phyloP scores from a whole-genome alignment of 1,284 basidiomycete species.

The Crucibulum parvulum region DNA sequence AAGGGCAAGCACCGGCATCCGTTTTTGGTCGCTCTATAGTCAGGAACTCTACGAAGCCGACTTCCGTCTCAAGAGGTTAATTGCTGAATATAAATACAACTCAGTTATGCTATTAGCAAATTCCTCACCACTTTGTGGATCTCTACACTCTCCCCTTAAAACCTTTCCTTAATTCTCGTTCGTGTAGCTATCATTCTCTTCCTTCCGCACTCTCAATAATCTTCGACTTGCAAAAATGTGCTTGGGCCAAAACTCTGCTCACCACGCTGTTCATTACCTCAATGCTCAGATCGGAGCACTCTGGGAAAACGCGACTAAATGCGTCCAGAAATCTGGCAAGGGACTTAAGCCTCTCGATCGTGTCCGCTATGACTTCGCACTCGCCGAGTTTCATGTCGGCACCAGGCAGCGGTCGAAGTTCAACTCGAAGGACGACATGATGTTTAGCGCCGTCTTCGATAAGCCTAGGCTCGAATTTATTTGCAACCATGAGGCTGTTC shows the following conservation, averaged over 20 bases:
- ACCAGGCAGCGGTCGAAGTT: conserved; percentile 1
- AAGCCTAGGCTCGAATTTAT: conserved; percentile 18
- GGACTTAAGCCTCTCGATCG: conserved; percentile 6
- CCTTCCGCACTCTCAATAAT: too few relatives aligned
- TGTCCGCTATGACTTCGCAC: conserved; percentile 11
- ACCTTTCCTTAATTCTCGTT: too few relatives aligned
- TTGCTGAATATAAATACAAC: too few relatives aligned
- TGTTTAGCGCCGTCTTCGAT: conserved; percentile 13
- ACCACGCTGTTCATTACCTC: conserved; percentile 12
- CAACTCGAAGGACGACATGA: conserved; percentile 7
- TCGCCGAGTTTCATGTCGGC: conserved; percentile 14
- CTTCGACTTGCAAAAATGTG: conserved; percentile 4
- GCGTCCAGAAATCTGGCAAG: conserved; percentile 3
- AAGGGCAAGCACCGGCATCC: too few relatives aligned
- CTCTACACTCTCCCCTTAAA: too few relatives aligned
- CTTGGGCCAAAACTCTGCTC: conserved; percentile 7
- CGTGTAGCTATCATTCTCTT: too few relatives aligned
- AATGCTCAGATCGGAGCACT: conserved; percentile 12
- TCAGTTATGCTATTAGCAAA: too few relatives aligned
- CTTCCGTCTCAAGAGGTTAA: too few relatives aligned
- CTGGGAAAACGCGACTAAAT: conserved; percentile 11
- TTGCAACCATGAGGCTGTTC: conserved; percentile 18
- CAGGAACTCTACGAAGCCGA: too few relatives aligned
- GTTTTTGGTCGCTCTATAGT: too few relatives aligned
- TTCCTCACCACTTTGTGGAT: too few relatives aligned